Base-by-base conservation (phyloP, 352 stramenopile species). In the Globisporangium okanoganense region DNA sequence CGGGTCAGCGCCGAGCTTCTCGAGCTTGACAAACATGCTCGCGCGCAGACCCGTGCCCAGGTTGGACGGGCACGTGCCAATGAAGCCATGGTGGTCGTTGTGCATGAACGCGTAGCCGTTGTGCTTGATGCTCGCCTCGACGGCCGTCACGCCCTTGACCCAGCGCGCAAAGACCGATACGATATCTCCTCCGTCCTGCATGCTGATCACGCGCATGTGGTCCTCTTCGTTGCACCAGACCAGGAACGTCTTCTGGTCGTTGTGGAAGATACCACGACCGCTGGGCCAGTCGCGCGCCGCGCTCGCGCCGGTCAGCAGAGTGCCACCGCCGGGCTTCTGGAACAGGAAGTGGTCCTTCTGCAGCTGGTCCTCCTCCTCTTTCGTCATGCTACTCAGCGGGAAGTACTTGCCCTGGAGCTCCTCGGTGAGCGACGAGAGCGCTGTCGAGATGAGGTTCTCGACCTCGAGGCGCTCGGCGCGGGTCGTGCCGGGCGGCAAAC, bases 341-440 rank as follows among this genome's bases (percentile, higher is more conserved):
- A 98, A 98, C 1, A 98, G 63, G 61, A 98, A 95, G 61, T 97
- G 91, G 13, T 95, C 82, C 56, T 87, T 76, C 43, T 97, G 90
- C 6, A 98, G 75, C 72, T 97, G 87, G 22, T 97, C 78, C 57
- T 97, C 90, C 56, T 96, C 79, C 38, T 93, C 79, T 59, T 95
- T 94, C 0, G 85, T 93, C 85, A 98, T 97, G 56, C 78, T 80
- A 57, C 85, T 86, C 2, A 98, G 70, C 14, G 87, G 79, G 38
- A 88, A 80, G 67, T 97, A 98, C 53, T 86, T 94, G 41, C 94
- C 92, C 53, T 88, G 70, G 5, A 94, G 75, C 44, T 95, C 85
- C 2, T 88, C 79, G 1, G 75, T 70, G 25, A 97, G 80, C 4
- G 81, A 59, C 8, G 74, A 71, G 1, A 96, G 71, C 41, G 83